Evolutionary conservation across 441 rosid genomes (phyloP), one percentile per base, ranked within the genome.

Genomic region (Populus trichocarpa): DNA sequence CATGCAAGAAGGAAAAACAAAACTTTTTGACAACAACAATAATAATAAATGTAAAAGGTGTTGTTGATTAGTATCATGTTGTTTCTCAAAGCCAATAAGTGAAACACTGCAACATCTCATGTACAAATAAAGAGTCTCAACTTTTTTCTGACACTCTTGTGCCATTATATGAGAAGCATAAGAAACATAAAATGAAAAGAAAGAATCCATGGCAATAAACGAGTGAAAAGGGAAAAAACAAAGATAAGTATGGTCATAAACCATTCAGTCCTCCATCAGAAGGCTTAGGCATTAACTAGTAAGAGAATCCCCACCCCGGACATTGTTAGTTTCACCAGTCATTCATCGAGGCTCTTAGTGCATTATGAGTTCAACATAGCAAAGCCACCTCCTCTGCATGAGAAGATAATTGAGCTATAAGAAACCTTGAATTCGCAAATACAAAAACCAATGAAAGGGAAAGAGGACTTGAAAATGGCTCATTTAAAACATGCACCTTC

Each of bases 381-480:
- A 81, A 59, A 80, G 70, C 86, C 87, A 77, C 67, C 79, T 83
- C 40, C 73, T 85, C 84, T 83, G 78, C 80, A 74, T 28, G 26
- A 28, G n/a, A 67, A 22, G 2, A 33, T 46, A 46, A 46, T 46
- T 14, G 57, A 46, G 57, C 57, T 46, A 46, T 46, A 14, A 46
- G 57, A 46, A 46, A 46, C 20, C 57, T 14, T 46, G 57, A 13
- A 46, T 14, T 14, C 20, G 57, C 7, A 46, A 14, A 46, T 14
- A 14, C 6, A 46, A 2, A 46, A 46, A 46, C 9, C 6, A 46
- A 16, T 13, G 20, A 18, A 18, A 46, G 14, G 14, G 28, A 26
- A 26, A 26, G 53, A 46, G 57, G 57, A 46, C 20, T 46, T 46
- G 57, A 5, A 46, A 46, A 46, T 46, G 5, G 57, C 57, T 46